Conservation (phyloP, 1,284 basidiomycete species). For the Boletus sp. region DNA sequence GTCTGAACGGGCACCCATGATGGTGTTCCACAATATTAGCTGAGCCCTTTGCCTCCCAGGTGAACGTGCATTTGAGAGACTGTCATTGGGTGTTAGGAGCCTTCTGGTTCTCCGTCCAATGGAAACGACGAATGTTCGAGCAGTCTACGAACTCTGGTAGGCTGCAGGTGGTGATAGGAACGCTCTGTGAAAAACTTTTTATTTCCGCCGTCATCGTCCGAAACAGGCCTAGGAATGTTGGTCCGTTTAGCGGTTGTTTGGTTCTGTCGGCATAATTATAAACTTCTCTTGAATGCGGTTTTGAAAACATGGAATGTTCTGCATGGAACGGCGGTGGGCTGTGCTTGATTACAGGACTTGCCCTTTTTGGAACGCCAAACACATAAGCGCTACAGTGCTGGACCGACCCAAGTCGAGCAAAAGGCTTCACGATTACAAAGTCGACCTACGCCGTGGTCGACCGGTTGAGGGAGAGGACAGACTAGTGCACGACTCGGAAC, state of each 20-base stretch:
- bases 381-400: neutral
- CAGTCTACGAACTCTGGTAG: slow-evolving; percentile 1
- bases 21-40: neutral
- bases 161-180: neutral
- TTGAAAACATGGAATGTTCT: slow-evolving; percentile 25
- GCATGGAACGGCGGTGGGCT: slow-evolving; percentile 22
- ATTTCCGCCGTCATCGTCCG: slow-evolving; percentile 14
- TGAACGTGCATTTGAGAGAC: neutral
- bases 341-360: slow-evolving; percentile 23
- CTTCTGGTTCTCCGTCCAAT: neutral
- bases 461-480: neutral
- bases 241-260: slow-evolving; percentile 18
- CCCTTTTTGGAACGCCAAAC: slow-evolving; percentile 11
- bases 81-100: neutral
- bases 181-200: slow-evolving; percentile 1
- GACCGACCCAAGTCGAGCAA: neutral
- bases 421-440: neutral
- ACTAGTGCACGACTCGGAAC: slow-evolving; percentile 3
- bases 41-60: slow-evolving; percentile 12
- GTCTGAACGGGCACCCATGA: neutral
- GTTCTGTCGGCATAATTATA: slow-evolving; percentile 23
- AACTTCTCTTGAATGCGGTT: slow-evolving; percentile 3
- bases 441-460: neutral
- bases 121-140: slow-evolving; percentile 6
- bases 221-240: slow-evolving; percentile 7